Percentiles rank a stretch among this genome's conserved stretches.
These are phyloP conservation scores for Fusarium camptoceras DNA, from an alignment of 2,329 filamentous ascomycete species.

Conservation along the genomic window DNA sequence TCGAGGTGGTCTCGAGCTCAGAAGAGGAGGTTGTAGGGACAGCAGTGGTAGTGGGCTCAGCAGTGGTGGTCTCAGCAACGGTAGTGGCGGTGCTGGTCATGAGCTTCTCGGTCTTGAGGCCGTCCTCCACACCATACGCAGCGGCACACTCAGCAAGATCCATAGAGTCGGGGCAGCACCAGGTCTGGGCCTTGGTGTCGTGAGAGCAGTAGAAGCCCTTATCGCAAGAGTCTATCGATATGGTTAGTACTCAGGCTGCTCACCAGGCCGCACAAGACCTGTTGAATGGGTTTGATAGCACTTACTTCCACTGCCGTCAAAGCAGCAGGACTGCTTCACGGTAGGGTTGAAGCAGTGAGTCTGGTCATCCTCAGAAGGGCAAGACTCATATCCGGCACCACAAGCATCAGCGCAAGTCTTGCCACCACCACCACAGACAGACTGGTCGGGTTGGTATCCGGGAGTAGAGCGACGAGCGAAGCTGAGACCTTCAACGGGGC, in stretches of 20 bases:
- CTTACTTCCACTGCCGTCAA: constrained; percentile 67
- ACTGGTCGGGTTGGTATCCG: constrained; percentile 63
- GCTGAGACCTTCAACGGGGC: constrained; percentile 54
- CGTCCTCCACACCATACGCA: constrained; percentile 61
- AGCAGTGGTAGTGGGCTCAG: constrained; percentile 12
- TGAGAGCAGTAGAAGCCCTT: constrained; percentile 72
- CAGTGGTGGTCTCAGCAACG: constrained; percentile 26
- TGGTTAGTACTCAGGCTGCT: constrained; percentile 24
- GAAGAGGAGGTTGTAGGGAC: constrained; percentile 45
- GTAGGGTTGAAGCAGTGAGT: constrained; percentile 70
- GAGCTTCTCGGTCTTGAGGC: constrained; percentile 55
- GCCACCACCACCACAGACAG: constrained; percentile 59
- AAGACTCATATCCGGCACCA: constrained; percentile 62
- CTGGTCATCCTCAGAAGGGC: constrained; percentile 60
- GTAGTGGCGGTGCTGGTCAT: constrained; percentile 44
- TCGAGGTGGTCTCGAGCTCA: constrained; percentile 42
- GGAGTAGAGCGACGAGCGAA: constrained; percentile 58
- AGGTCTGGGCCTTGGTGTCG: constrained; percentile 62
- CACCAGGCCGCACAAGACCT: background rate
- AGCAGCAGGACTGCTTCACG: constrained; percentile 67
- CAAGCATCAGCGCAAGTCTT: constrained; percentile 67
- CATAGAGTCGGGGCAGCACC: constrained; percentile 71
- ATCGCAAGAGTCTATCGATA: constrained; percentile 66
- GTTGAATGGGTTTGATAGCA: constrained; percentile 32
- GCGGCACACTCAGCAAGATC: constrained; percentile 66